Conservation (phyloP, 2,329 filamentous ascomycete genomes). For the Aspergillus novofumigatus region DNA sequence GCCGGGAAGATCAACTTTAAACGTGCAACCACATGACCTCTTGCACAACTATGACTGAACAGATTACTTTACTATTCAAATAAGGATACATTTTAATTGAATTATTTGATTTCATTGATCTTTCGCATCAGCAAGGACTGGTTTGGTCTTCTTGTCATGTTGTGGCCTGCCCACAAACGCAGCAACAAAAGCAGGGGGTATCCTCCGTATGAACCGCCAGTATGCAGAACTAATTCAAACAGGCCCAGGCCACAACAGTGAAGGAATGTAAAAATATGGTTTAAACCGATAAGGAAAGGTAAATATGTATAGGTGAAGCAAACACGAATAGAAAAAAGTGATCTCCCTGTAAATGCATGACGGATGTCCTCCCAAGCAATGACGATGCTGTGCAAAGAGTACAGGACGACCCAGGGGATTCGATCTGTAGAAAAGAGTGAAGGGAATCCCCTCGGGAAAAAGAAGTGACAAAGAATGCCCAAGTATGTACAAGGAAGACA, state of each 20-base stretch:
- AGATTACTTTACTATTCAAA: neutral
- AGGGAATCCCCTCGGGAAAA: neutral
- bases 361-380: slow-evolving; percentile 17
- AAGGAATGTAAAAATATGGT: slow-evolving; percentile 13
- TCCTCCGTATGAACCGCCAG: slow-evolving; percentile 28
- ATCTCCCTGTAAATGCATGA: slow-evolving; percentile 27
- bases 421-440: slow-evolving; percentile 17
- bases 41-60: neutral
- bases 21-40: neutral
- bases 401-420: slow-evolving; percentile 20
- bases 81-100: neutral
- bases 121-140: neutral
- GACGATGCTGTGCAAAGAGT: slow-evolving; percentile 2
- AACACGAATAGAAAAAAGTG: slow-evolving; percentile 13
- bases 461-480: slow-evolving; percentile 7
- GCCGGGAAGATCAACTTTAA: neutral
- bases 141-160: neutral
- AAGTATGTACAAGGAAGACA: slow-evolving; percentile 28
- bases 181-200: slow-evolving; percentile 30
- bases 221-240: slow-evolving; percentile 24
- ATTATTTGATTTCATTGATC: neutral
- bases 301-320: slow-evolving; percentile 17
- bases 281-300: slow-evolving; percentile 6
- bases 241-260: slow-evolving; percentile 15
- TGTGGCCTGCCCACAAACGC: neutral